A percentile compares a stretch with the other conserved stretches of the same genome.
These are phyloP conservation scores for Cladosporium sphaerospermum DNA, from an alignment of 2,329 filamentous ascomycete genomes.

Conservation along the genomic window DNA sequence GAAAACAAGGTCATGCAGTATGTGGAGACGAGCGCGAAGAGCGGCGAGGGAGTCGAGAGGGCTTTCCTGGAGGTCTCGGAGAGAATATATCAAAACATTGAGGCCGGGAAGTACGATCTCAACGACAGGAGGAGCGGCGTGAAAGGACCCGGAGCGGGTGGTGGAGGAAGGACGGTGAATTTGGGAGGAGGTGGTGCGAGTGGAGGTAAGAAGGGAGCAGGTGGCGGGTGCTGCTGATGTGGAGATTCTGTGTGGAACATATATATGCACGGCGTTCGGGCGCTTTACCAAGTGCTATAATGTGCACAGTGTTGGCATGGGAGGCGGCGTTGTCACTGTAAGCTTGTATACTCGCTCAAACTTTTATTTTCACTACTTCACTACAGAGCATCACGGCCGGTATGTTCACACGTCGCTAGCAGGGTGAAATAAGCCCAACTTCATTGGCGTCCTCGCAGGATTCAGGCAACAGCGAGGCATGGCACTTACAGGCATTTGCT, in stretches of 20 bases:
- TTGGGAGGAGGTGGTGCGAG: constrained; percentile 22
- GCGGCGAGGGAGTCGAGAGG: constrained; percentile 84
- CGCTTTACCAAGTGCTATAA: neutral
- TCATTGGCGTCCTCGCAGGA: too few species aligned
- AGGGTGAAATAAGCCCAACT: too few species aligned
- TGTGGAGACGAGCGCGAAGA: constrained; percentile 94
- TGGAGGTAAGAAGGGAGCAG: constrained; percentile 5
- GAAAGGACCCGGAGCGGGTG: constrained; percentile 58
- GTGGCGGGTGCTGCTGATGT: constrained; percentile 3
- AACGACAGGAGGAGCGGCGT: constrained; percentile 90
- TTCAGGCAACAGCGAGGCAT: too few species aligned
- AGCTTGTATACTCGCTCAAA: neutral
- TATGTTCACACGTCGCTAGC: too few species aligned
- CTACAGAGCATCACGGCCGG: too few species aligned
- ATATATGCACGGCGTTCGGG: constrained; percentile 6
- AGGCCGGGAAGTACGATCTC: constrained; percentile 88
- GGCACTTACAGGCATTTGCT: too few species aligned
- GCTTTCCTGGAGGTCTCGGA: constrained; percentile 92
- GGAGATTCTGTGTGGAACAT: neutral
- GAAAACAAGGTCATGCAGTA: constrained; percentile 84
- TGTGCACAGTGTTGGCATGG: neutral
- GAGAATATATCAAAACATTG: constrained; percentile 93
- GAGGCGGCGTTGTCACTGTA: neutral
- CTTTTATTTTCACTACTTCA: neutral
- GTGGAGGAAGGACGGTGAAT: constrained; percentile 38